Percentiles rank a stretch among this genome's conserved stretches.
Conservation (phyloP, 2,329 filamentous ascomycete genomes). For the Tolypocladium nubicola region DNA sequence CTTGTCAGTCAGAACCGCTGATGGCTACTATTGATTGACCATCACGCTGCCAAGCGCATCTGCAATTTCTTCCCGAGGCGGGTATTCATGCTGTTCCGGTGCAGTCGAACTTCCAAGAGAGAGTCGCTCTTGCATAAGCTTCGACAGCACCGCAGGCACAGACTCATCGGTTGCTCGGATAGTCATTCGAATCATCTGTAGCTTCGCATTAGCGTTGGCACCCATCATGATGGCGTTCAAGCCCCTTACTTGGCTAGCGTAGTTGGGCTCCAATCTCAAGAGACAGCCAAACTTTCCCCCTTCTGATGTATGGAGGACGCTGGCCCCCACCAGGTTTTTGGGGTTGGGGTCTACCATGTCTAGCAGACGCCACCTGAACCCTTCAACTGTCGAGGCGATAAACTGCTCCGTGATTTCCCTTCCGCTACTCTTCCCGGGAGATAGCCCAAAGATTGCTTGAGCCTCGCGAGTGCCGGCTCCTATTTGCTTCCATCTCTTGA, state of each 20-base stretch:
- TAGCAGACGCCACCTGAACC: conserved; percentile 83
- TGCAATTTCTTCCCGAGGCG: conserved; percentile 39
- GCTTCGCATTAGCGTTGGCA: background rate
- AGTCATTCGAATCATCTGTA: conserved; percentile 87
- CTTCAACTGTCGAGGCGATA: conserved; percentile 63
- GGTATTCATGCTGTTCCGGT: conserved; percentile 27
- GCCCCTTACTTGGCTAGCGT: conserved; percentile 67
- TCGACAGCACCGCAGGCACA: conserved; percentile 70
- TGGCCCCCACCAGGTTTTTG: conserved; percentile 89
- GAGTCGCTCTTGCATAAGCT: conserved; percentile 78
- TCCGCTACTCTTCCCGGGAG: conserved; percentile 31
- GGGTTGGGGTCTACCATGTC: conserved; percentile 81
- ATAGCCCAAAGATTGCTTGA: conserved; percentile 72
- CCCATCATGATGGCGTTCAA: background rate
- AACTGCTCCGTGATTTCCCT: conserved; percentile 60
- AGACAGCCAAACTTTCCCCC: conserved; percentile 91
- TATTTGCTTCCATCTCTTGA: conserved; percentile 99
- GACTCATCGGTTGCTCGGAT: conserved; percentile 88
- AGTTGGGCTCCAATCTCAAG: conserved; percentile 89
- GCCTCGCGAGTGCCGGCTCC: conserved; percentile 79
- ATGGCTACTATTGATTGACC: conserved; percentile 26
- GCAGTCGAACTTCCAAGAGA: conserved; percentile 38
- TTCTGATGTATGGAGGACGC: conserved; percentile 71
- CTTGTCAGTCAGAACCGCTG: background rate
- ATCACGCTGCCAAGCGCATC: conserved; percentile 47